Evolutionary conservation across 108 stramenopile species (phyloP).

Genomic region (Seminavis robusta): DNA sequence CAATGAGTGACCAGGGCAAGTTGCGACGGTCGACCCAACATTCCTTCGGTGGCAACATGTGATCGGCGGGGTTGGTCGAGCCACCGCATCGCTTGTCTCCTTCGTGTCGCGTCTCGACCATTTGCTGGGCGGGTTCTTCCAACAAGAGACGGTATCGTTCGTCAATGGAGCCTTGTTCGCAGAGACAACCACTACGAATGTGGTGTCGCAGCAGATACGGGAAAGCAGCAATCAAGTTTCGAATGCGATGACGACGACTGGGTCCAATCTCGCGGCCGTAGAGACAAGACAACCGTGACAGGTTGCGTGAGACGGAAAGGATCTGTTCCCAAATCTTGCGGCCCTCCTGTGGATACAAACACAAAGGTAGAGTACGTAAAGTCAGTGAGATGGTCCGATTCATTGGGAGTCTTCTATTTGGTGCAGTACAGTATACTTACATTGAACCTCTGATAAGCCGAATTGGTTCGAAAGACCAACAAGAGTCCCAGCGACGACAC

Average conservation of each 20-base stretch:
- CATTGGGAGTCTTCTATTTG: neutral
- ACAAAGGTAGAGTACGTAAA: neutral
- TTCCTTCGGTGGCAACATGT: slow-evolving; percentile 34
- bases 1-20: slow-evolving; percentile 56
- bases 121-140: neutral
- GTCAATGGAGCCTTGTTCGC: slow-evolving; percentile 11
- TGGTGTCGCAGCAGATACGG: slow-evolving; percentile 72
- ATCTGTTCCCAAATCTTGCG: slow-evolving; percentile 85
- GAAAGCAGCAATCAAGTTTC: slow-evolving; percentile 59
- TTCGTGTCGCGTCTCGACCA: slow-evolving; percentile 20
- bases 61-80: slow-evolving; percentile 20
- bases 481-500: slow-evolving; percentile 55
- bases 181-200: slow-evolving; percentile 55
- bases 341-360: slow-evolving; percentile 56
- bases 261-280: slow-evolving; percentile 63
- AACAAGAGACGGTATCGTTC: slow-evolving; percentile 5
- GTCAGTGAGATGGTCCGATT: neutral
- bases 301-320: slow-evolving; percentile 54
- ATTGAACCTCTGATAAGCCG: slow-evolving; percentile 64
- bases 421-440: slow-evolving; percentile 10
- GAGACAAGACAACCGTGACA: slow-evolving; percentile 65
- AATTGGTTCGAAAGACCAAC: slow-evolving; percentile 77
- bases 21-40: slow-evolving; percentile 62
- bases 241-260: slow-evolving; percentile 34
- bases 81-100: slow-evolving; percentile 5